Base-by-base conservation (phyloP, 176 grass and related monocot species). In the Typha latifolia region DNA sequence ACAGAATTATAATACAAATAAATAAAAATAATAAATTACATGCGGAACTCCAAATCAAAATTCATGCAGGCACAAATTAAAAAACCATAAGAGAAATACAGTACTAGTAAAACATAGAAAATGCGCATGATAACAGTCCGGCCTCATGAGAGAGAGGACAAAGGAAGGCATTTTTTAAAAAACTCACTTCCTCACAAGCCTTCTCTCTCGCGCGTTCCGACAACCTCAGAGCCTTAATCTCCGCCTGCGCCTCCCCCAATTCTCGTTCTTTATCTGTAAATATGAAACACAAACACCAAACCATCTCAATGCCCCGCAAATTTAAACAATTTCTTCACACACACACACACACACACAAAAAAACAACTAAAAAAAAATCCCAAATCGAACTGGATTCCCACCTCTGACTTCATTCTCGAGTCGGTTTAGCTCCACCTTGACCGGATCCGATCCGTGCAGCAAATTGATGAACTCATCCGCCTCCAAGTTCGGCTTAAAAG, bases 391-490 rank as follows among this genome's bases (percentile, higher is more conserved):
- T 26, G 49, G 77, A 85, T 80, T 80, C 82, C 20, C 72, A 85
- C 82, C 82, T 85, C 82, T 71, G 51, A 77, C 82, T 69, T 97
- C 88, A 82, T 92, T 97, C 78, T 97, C 94, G 15, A 97, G 89
- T 56, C 89, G 89, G 63, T 84, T 97, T 26, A 97, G 94, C 73
- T 97, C 94, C 50, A 97, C 83, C 48, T 83, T 71, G 32, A 97
- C 83, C 49, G 94, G 94, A 90, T 97, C 89, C 59, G 94, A 97
- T 49, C 94, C 94, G 32, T 97, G 94, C 18, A 97, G 94, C 78
- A 97, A 80, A 82, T 86, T 97, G 78, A 97, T 92, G 94, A 97
- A 80, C 83, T 97, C 94, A 70, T 97, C 94, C 63, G 84, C 77
- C 76, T 97, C 94, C 79, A 92, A 79, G 49, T 74, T 81, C 27